Evolutionary conservation across 1,139 yeast genomes (phyloP).

Genomic region (Taphrina flavorubra): DNA sequence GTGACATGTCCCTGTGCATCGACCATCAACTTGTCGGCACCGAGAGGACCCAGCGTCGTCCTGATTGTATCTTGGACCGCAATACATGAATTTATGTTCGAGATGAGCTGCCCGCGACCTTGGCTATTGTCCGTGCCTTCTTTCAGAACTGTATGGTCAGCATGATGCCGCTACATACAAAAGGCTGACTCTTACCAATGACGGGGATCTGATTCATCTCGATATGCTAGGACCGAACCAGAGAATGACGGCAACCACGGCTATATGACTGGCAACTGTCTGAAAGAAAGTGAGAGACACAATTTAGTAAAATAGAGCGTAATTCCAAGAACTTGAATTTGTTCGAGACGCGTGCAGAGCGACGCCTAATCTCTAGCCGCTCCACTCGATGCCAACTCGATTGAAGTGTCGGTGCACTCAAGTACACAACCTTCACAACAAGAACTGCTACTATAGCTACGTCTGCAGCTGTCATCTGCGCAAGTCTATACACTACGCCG

Average conservation of each 20-base stretch:
- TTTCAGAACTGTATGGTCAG: constrained; percentile 79
- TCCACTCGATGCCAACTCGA: background rate
- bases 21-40: constrained; percentile 68
- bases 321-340: constrained; percentile 4
- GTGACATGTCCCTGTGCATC: constrained; percentile 71
- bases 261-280: background rate
- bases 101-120: constrained; percentile 92
- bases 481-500: no score
- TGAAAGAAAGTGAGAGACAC: no score
- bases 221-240: background rate
- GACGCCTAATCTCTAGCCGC: constrained; percentile 8
- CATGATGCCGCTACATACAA: background rate
- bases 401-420: no score
- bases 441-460: no score
- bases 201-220: constrained; percentile 41
- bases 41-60: constrained; percentile 96
- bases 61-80: constrained; percentile 95
- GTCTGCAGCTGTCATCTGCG: no score
- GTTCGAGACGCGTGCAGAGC: constrained; percentile 13
- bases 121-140: constrained; percentile 98
- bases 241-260: background rate
- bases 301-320: background rate
- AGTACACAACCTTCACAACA: no score
- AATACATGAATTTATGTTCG: constrained; percentile 93
- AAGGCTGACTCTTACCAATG: constrained; percentile 37